Percentiles rank a stretch among this genome's conserved stretches.
phyloP scores from a whole-genome alignment of 129 eudicot species.

The Sambucus nigra region DNA sequence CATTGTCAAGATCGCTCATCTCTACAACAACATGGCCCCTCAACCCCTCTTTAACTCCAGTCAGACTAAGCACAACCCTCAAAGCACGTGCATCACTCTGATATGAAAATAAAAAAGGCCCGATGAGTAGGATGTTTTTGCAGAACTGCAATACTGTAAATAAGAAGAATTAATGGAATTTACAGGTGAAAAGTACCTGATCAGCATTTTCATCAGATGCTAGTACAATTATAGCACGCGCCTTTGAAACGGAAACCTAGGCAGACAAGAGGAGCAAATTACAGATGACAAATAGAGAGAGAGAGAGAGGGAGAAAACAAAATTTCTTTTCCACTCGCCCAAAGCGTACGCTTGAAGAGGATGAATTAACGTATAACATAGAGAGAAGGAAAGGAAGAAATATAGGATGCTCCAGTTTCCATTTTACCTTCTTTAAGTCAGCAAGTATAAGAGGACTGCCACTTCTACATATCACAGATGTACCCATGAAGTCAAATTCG shows the following conservation, averaged over 20 bases:
- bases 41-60: conserved; percentile 90
- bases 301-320: not conserved
- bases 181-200: conserved; percentile 43
- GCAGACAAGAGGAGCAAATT: not conserved
- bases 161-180: not conserved
- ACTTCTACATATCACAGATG: conserved; percentile 93
- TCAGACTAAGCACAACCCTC: conserved; percentile 95
- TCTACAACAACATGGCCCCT: conserved; percentile 99
- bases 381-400: not conserved
- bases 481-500: conserved; percentile 93
- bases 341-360: not conserved
- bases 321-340: not conserved
- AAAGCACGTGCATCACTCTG: conserved; percentile 98
- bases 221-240: conserved; percentile 90
- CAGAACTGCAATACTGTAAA: not conserved
- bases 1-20: conserved; percentile 98
- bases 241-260: conserved; percentile 96
- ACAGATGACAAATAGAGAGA: not conserved
- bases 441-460: conserved; percentile 99
- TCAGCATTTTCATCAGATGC: conserved; percentile 99
- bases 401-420: not conserved
- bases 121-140: not conserved
- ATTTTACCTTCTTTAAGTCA: conserved; percentile 73
- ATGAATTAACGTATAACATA: not conserved
- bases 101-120: conserved; percentile 5